phyloP scores from a whole-genome alignment of 2,329 filamentous ascomycete genomes.

The Claviceps citrina region DNA sequence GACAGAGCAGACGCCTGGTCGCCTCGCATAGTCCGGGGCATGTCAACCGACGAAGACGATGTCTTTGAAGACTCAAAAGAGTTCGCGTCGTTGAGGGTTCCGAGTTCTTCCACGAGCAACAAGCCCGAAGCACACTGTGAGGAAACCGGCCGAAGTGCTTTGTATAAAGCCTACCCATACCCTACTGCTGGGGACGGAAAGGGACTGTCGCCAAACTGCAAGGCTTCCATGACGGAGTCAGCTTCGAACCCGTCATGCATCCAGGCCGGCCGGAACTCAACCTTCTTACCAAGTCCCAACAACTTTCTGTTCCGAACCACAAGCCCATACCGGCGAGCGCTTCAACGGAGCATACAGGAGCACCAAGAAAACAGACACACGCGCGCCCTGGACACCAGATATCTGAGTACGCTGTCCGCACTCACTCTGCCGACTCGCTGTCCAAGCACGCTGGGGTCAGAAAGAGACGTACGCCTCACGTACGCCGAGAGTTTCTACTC shows the following conservation, averaged over 20 bases:
- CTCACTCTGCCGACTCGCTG: constrained; percentile 24
- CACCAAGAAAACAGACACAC: constrained; percentile 15
- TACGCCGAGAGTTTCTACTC: constrained; percentile 39
- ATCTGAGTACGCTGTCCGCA: constrained; percentile 25
- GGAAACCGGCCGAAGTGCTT: not conserved
- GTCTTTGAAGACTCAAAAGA: constrained; percentile 13
- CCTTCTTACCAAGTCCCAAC: constrained; percentile 36
- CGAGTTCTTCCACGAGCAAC: not conserved
- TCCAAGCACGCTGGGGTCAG: constrained; percentile 24
- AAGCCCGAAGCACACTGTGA: not conserved
- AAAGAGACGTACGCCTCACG: constrained; percentile 20
- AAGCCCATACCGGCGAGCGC: constrained; percentile 39
- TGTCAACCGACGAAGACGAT: constrained; percentile 19
- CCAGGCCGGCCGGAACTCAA: constrained; percentile 28
- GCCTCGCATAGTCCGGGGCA: constrained; percentile 18
- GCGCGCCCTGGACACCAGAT: constrained; percentile 19
- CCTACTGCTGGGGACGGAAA: constrained; percentile 5
- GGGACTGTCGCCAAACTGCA: constrained; percentile 5
- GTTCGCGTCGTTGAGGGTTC: not conserved
- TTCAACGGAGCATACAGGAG: constrained; percentile 30
- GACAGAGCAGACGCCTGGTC: constrained; percentile 10
- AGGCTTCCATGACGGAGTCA: not conserved
- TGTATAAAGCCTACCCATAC: constrained; percentile 7
- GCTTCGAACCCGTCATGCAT: constrained; percentile 12
- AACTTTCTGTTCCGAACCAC: constrained; percentile 37